Evolutionary conservation across 2,329 filamentous ascomycete genomes (phyloP), one percentile per base, ranked within the genome.

Genomic region (Pestalotiopsis sp.): DNA sequence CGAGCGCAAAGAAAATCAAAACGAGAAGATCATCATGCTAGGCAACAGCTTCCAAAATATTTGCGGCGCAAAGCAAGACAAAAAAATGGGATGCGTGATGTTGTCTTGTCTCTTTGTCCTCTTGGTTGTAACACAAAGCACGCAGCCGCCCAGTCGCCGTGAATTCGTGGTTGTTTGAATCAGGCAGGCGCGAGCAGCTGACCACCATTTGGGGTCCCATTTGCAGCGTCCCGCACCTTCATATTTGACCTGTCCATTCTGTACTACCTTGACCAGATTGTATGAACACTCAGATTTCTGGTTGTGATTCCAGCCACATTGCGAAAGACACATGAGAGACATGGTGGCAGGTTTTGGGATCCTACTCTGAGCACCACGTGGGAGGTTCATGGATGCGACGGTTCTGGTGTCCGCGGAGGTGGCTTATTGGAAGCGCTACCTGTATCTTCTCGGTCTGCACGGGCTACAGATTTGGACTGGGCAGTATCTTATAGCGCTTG

Each of bases 161-260:
- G 57, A 59, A 59, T 59, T 13, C 23, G 14, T 13, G 11, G 57
- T 17, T 59, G 59, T 11, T 39, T 31, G 27, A 11, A 6, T 62
- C 36, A 62, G 59, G 59, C 59, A 62, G 59, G 59, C 27, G 59
- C 59, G n/a, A n/a, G 59, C 59, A 62, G 59, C 59, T 62, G 59
- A 39, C 31, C 20, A 6, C 45, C 17, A 52, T n/a, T 52, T 52
- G 45, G 45, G 45, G 45, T n/a, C 6, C 45, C 45, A 52, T 17
- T 52, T 20, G 45, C 45, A 52, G 20, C 14, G 45, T n/a, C 14
- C 17, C 45, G 7, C 45, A 52, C 45, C 17, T 49, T 49, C 41
- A 49, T 12, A 2, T 7, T 36, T n/a, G 45, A n/a, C 45, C 9
- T 52, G 17, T 20, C 31, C 31, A 9, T 36, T 36, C 31, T 36